Percentiles rank a stretch among this genome's conserved stretches.
phyloP scores from a whole-genome alignment of 23 red algal genomes.

The Gracilaria caudata region DNA sequence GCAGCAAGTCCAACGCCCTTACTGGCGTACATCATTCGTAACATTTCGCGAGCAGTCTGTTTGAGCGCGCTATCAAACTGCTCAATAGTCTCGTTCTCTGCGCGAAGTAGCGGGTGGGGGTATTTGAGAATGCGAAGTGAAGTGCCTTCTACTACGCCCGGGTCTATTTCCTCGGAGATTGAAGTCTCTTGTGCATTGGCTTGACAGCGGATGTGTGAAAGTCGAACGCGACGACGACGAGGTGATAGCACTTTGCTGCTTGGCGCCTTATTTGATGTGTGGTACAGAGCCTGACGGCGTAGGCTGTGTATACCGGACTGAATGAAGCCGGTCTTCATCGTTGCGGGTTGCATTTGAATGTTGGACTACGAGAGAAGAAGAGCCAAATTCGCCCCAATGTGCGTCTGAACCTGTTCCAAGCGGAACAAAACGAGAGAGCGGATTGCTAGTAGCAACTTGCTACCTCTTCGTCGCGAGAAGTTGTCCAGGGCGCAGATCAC shows the following conservation, averaged over 20 bases:
- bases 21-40: constrained; percentile 92
- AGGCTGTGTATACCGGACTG: background rate
- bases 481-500: no score
- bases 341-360: background rate
- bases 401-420: no score
- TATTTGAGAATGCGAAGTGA: constrained; percentile 82
- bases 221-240: constrained; percentile 10
- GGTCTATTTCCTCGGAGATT: constrained; percentile 63
- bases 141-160: constrained; percentile 68
- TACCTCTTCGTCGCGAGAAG: no score
- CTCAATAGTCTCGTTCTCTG: constrained; percentile 66
- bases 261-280: background rate
- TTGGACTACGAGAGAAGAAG: background rate
- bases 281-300: background rate
- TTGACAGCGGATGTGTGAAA: constrained; percentile 1
- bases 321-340: constrained; percentile 2
- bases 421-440: no score
- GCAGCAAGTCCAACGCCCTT: constrained; percentile 93
- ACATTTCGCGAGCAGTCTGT: constrained; percentile 83
- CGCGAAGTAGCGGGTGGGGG: constrained; percentile 82
- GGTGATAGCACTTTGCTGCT: background rate
- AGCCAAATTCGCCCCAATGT: no score
- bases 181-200: constrained; percentile 9
- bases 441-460: no score
- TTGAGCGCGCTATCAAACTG: constrained; percentile 60